A percentile compares a stretch with the other conserved stretches of the same genome.
Evolutionary conservation across 306 rosid species (phyloP).

Genomic region (Glycine latifolia): DNA sequence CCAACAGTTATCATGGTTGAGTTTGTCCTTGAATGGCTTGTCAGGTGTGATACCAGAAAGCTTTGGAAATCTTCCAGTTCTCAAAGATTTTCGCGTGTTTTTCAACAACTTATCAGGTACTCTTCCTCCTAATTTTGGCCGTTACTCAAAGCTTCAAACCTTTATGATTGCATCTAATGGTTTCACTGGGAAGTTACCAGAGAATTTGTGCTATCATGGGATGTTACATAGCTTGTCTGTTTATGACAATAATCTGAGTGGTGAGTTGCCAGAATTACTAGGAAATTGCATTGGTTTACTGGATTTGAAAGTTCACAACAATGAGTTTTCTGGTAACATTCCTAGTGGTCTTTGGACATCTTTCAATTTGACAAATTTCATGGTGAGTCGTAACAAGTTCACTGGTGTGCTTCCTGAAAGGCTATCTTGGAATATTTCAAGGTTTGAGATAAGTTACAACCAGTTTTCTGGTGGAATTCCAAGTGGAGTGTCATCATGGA

Average conservation of each 20-base stretch:
- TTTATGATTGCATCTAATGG: slow-evolving; percentile 31
- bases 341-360: slow-evolving; percentile 53
- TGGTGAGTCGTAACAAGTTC: slow-evolving; percentile 49
- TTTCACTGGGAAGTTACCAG: slow-evolving; percentile 48
- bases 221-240: slow-evolving; percentile 37
- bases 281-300: slow-evolving; percentile 45
- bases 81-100: slow-evolving; percentile 40
- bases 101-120: slow-evolving; percentile 45
- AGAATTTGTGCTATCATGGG: slow-evolving; percentile 43
- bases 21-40: slow-evolving; percentile 39
- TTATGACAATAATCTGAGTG: slow-evolving; percentile 41
- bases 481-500: slow-evolving; percentile 57
- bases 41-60: slow-evolving; percentile 47
- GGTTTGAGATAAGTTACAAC: slow-evolving; percentile 61
- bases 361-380: slow-evolving; percentile 46
- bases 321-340: slow-evolving; percentile 49
- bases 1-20: slow-evolving; percentile 44
- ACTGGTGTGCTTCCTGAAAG: slow-evolving; percentile 47
- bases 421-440: slow-evolving; percentile 36
- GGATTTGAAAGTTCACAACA: slow-evolving; percentile 37
- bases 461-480: slow-evolving; percentile 66
- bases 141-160: slow-evolving; percentile 43
- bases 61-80: slow-evolving; percentile 38
- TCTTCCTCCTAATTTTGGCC: slow-evolving; percentile 48
- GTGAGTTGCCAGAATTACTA: slow-evolving; percentile 46